phyloP scores from a whole-genome alignment of 768 basidiomycete species.

The Coprinopsis sp. region DNA sequence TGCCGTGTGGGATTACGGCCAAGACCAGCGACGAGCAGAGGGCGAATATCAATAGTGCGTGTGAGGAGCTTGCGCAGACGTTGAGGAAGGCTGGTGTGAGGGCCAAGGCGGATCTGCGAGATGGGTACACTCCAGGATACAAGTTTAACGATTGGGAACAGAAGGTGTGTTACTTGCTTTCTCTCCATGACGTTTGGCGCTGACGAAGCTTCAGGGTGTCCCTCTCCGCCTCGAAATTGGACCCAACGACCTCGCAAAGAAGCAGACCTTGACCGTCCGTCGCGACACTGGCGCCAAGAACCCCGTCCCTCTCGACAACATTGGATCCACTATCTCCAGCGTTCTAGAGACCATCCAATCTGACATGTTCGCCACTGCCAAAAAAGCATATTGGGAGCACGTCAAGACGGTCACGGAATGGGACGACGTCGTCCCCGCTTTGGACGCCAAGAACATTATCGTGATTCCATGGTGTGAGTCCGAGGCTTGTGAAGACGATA shows the following conservation, averaged over 20 bases:
- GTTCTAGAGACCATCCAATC: slow-evolving; percentile 83
- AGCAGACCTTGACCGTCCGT: slow-evolving; percentile 79
- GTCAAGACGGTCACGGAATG: slow-evolving; percentile 75
- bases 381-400: slow-evolving; percentile 63
- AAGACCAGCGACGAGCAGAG: slow-evolving; percentile 70
- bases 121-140: slow-evolving; percentile 96
- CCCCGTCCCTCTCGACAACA: slow-evolving; percentile 38
- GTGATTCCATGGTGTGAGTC: slow-evolving; percentile 96
- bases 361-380: slow-evolving; percentile 83
- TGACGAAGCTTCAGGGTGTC: slow-evolving; percentile 62
- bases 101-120: slow-evolving; percentile 87
- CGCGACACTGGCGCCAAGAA: slow-evolving; percentile 55
- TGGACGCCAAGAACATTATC: slow-evolving; percentile 84
- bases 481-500: slow-evolving; percentile 92
- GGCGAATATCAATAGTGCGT: slow-evolving; percentile 67
- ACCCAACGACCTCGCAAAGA: slow-evolving; percentile 82
- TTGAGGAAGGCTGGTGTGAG: slow-evolving; percentile 72
- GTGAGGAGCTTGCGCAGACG: slow-evolving; percentile 69
- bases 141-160: slow-evolving; percentile 99
- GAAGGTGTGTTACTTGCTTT: slow-evolving; percentile 50
- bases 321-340: slow-evolving; percentile 44
- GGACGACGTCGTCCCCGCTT: slow-evolving; percentile 88
- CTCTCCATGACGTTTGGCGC: not conserved
- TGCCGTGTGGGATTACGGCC: slow-evolving; percentile 92
- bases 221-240: slow-evolving; percentile 97